These are phyloP conservation scores for Verticillium albo-atrum DNA, from an alignment of 2,329 filamentous ascomycete genomes.

Conservation along the genomic window DNA sequence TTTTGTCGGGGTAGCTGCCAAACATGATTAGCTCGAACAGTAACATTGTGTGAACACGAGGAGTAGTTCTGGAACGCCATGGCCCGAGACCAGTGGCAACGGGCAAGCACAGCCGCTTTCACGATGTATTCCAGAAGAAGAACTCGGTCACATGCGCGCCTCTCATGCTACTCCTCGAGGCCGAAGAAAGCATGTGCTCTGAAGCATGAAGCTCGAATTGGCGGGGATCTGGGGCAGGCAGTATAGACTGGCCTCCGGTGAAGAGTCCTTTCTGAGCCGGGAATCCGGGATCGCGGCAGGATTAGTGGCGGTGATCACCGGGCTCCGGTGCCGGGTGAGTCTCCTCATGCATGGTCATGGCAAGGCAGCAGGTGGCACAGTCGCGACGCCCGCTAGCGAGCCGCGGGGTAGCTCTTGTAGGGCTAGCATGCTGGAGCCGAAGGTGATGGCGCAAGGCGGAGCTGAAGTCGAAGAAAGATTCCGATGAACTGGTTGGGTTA, in stretches of 20 bases:
- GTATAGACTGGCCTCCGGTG: background rate
- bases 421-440: background rate
- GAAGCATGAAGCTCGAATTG: background rate
- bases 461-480: background rate
- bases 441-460: background rate
- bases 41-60: background rate
- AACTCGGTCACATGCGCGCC: no score
- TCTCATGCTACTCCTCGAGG: no score
- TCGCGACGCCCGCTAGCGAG: background rate
- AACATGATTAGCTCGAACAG: background rate
- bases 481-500: background rate
- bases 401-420: background rate
- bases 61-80: background rate
- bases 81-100: background rate
- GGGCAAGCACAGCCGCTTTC: background rate
- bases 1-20: background rate
- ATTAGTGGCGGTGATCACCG: background rate
- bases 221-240: no score
- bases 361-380: background rate
- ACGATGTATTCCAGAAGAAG: no score
- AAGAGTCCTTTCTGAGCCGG: background rate
- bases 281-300: background rate
- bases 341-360: background rate
- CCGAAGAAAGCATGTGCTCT: no score
- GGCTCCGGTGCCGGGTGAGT: background rate